phyloP scores from a whole-genome alignment of 352 stramenopile genomes.

The Pythium myriotylum region DNA sequence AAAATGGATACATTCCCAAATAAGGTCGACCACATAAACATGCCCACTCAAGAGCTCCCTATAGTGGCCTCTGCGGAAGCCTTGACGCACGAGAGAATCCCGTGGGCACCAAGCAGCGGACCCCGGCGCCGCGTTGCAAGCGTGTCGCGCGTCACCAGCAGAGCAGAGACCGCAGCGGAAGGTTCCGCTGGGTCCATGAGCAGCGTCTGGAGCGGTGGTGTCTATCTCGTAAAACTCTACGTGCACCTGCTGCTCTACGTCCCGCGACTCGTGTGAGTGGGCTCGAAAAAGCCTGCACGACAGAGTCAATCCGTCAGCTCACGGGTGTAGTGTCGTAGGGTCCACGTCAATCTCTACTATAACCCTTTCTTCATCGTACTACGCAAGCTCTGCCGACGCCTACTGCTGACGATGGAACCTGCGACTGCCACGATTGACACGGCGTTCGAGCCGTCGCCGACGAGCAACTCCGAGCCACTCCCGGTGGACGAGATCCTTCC shows the following conservation, averaged over 20 bases:
- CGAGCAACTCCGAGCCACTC: background rate
- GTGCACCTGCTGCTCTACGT: conserved; percentile 65
- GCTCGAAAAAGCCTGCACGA: background rate
- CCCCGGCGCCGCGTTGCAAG: background rate
- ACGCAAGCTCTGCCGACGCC: conserved; percentile 35
- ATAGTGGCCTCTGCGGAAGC: background rate
- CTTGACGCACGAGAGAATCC: conserved; percentile 23
- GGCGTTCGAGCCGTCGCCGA: conserved; percentile 7
- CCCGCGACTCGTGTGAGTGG: conserved; percentile 63
- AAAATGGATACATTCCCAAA: background rate
- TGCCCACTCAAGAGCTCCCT: background rate
- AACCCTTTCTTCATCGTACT: conserved; percentile 69
- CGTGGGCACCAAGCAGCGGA: conserved; percentile 23
- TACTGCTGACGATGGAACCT: conserved; percentile 31
- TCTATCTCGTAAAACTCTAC: conserved; percentile 67
- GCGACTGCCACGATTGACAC: conserved; percentile 13
- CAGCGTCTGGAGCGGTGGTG: conserved; percentile 30
- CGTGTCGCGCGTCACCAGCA: background rate
- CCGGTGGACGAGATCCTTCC: background rate
- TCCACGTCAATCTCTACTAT: conserved; percentile 66
- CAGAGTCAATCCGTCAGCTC: background rate
- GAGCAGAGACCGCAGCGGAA: conserved; percentile 12
- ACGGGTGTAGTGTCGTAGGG: conserved; percentile 12
- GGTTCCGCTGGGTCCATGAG: conserved; percentile 26
- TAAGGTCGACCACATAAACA: conserved; percentile 3